phyloP scores from a whole-genome alignment of 768 basidiomycete genomes.

The Leucogyrophana mollusca region DNA sequence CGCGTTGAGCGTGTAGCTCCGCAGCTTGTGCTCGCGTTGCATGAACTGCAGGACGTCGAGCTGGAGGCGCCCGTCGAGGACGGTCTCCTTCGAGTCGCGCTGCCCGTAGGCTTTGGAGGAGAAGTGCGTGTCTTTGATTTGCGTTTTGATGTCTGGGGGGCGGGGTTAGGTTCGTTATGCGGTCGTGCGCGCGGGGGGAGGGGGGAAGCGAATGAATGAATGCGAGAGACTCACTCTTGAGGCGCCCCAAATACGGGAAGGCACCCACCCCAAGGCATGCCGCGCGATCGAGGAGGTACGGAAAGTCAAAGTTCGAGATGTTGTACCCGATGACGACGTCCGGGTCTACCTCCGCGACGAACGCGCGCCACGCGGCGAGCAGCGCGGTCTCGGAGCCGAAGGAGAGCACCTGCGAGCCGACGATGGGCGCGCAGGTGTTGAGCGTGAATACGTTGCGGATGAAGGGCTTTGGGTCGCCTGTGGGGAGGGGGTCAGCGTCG shows the following conservation, averaged over 20 bases:
- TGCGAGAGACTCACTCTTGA: conserved; percentile 50
- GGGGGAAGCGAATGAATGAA: too few species aligned
- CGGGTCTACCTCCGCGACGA: conserved; percentile 87
- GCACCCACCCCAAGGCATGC: conserved; percentile 67
- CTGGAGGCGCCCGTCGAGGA: conserved; percentile 89
- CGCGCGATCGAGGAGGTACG: conserved; percentile 92
- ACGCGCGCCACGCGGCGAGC: conserved; percentile 85
- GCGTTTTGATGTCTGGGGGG: conserved; percentile 65
- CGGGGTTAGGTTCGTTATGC: too few species aligned
- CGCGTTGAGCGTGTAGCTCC: conserved; percentile 96
- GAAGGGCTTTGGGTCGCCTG: conserved; percentile 91
- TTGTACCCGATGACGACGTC: conserved; percentile 98
- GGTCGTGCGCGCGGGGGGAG: too few species aligned
- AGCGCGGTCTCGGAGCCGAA: conserved; percentile 74
- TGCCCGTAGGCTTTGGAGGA: conserved; percentile 97
- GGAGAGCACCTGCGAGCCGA: conserved; percentile 93
- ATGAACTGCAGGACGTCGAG: conserved; percentile 96
- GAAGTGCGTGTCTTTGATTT: conserved; percentile 93
- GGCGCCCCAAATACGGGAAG: conserved; percentile 75
- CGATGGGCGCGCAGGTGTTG: conserved; percentile 91
- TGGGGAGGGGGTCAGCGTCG: neutral
- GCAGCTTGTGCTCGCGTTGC: conserved; percentile 97
- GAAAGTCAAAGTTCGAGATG: conserved; percentile 91
- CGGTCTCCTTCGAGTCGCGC: conserved; percentile 93
- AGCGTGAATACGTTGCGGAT: conserved; percentile 96